phyloP scores from a whole-genome alignment of 2,329 filamentous ascomycete genomes.

The Penicillium sp. region DNA sequence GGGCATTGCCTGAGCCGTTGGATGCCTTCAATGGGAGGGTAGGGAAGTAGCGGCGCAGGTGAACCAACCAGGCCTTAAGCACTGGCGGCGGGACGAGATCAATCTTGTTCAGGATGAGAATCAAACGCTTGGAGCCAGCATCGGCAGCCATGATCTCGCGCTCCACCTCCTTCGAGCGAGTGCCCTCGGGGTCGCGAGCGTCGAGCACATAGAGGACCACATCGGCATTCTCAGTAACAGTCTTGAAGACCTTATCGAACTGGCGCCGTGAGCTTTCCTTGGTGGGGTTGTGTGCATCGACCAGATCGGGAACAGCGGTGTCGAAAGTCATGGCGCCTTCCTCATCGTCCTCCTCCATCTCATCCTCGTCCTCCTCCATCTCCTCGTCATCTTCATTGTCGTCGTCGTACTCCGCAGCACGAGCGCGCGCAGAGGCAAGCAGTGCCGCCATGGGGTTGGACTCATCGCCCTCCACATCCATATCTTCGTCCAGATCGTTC shows the following conservation, averaged over 20 bases:
- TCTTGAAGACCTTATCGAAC: constrained; percentile 95
- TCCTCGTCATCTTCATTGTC: constrained; percentile 56
- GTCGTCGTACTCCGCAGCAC: constrained; percentile 48
- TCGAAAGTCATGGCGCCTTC: constrained; percentile 53
- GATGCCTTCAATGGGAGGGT: constrained; percentile 87
- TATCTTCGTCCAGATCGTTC: constrained; percentile 56
- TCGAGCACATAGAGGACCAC: constrained; percentile 92
- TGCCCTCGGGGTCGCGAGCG: constrained; percentile 87
- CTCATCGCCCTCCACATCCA: constrained; percentile 54
- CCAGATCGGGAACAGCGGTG: constrained; percentile 50
- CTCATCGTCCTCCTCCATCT: constrained; percentile 57
- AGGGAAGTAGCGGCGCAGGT: constrained; percentile 87
- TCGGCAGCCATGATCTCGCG: constrained; percentile 88
- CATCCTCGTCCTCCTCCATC: constrained; percentile 57
- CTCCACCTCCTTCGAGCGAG: constrained; percentile 86
- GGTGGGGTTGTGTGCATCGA: constrained; percentile 25
- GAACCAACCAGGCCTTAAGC: constrained; percentile 78
- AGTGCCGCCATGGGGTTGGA: constrained; percentile 58
- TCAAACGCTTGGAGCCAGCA: constrained; percentile 78
- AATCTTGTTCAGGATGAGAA: constrained; percentile 93
- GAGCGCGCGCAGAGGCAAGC: constrained; percentile 47
- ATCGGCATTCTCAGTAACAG: constrained; percentile 84
- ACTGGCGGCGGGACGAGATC: constrained; percentile 82
- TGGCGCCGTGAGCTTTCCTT: constrained; percentile 74
- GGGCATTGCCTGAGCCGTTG: constrained; percentile 77